Percentiles rank a stretch among this genome's conserved stretches.
Conservation (phyloP, 352 stramenopile species). For the Phytophthora nicotianae region DNA sequence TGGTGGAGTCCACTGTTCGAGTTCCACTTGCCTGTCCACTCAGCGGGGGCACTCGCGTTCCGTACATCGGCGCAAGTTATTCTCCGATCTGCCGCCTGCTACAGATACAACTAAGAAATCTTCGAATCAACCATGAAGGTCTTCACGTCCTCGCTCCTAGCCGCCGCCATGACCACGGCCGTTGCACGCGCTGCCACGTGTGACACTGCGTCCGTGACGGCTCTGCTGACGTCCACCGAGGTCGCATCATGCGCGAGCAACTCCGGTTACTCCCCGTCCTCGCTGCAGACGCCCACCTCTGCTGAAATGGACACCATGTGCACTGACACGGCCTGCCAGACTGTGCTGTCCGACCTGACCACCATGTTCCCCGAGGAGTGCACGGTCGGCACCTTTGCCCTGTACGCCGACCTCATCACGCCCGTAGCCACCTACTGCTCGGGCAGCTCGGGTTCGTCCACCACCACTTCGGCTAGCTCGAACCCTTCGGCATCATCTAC, state of each 20-base stretch:
- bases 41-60: constrained; percentile 3
- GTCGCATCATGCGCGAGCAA: constrained; percentile 29
- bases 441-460: constrained; percentile 18
- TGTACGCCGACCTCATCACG: constrained; percentile 40
- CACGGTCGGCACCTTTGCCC: constrained; percentile 32
- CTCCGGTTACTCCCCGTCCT: constrained; percentile 40
- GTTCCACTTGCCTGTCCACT: constrained; percentile 20
- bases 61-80: constrained; percentile 13
- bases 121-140: constrained; percentile 36
- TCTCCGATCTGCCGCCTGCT: constrained; percentile 29
- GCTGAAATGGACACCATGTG: constrained; percentile 34
- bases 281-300: constrained; percentile 25
- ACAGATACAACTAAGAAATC: constrained; percentile 17
- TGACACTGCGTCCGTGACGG: constrained; percentile 27
- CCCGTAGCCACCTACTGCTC: constrained; percentile 36
- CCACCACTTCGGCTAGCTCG: constrained; percentile 13
- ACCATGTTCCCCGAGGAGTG: constrained; percentile 40
- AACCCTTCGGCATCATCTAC: constrained; percentile 13
- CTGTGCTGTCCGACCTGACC: constrained; percentile 31
- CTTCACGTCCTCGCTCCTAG: constrained; percentile 22
- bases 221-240: constrained; percentile 18
- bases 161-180: constrained; percentile 21
- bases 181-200: constrained; percentile 30
- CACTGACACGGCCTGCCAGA: constrained; percentile 34
- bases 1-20: constrained; percentile 16